These are phyloP conservation scores for Sphenostylis stenocarpa DNA, from an alignment of 306 rosid species.

Conservation along the genomic window DNA sequence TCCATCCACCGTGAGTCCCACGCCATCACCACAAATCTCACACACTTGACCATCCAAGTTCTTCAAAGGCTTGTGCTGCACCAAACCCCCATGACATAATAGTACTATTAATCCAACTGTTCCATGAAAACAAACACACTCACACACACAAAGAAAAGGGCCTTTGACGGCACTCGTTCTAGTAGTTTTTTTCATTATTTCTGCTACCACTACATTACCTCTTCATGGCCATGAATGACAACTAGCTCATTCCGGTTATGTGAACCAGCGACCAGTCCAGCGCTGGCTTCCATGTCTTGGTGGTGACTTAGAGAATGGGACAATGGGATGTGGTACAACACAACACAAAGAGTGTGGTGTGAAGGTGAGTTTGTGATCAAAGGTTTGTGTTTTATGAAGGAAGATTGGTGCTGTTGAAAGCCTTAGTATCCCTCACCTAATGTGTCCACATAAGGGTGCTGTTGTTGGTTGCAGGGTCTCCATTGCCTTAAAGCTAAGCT, in stretches of 20 bases:
- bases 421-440: constrained; percentile 46
- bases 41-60: constrained; percentile 96
- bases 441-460: constrained; percentile 54
- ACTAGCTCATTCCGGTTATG: constrained; percentile 43
- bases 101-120: not conserved
- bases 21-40: constrained; percentile 95
- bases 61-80: constrained; percentile 89
- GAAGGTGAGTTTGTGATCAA: constrained; percentile 29
- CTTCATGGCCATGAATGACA: constrained; percentile 47
- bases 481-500: constrained; percentile 97
- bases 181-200: not conserved
- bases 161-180: not conserved
- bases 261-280: constrained; percentile 45
- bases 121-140: not conserved
- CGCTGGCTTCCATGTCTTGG: constrained; percentile 45
- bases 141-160: not conserved
- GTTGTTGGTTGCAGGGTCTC: constrained; percentile 75
- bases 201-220: constrained; percentile 27
- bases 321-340: not conserved
- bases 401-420: constrained; percentile 3
- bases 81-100: constrained; percentile 10
- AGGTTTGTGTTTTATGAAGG: constrained; percentile 50
- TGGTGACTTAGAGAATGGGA: constrained; percentile 43
- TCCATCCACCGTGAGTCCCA: constrained; percentile 88
- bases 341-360: constrained; percentile 18